A percentile compares a stretch with the other conserved stretches of the same genome.
phyloP scores from a whole-genome alignment of 2,329 filamentous ascomycete genomes.

The Pezicula neosporulosa region DNA sequence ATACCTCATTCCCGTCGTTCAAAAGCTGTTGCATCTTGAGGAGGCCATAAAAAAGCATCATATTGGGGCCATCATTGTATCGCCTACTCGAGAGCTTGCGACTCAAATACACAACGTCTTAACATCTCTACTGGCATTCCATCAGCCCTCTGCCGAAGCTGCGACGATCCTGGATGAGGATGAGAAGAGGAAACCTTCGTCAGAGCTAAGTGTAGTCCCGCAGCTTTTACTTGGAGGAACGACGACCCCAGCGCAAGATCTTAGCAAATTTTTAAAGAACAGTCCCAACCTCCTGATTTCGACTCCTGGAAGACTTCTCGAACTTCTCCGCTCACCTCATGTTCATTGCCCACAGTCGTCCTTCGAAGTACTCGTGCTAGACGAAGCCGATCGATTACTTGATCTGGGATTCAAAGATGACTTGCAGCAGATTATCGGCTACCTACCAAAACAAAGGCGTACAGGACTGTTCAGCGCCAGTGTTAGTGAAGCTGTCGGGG shows the following conservation, averaged over 20 bases:
- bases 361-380: slow-evolving; percentile 88
- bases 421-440: slow-evolving; percentile 77
- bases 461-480: slow-evolving; percentile 94
- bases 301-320: slow-evolving; percentile 85
- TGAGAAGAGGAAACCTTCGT: slow-evolving; percentile 44
- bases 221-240: slow-evolving; percentile 85
- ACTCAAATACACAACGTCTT: slow-evolving; percentile 86
- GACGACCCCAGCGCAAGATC: slow-evolving; percentile 78
- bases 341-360: slow-evolving; percentile 85
- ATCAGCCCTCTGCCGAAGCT: slow-evolving; percentile 70
- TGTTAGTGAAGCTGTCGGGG: slow-evolving; percentile 91
- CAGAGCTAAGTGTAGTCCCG: slow-evolving; percentile 63
- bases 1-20: slow-evolving; percentile 79
- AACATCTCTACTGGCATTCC: slow-evolving; percentile 74
- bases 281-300: slow-evolving; percentile 88
- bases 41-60: slow-evolving; percentile 87
- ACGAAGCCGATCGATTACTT: slow-evolving; percentile 89
- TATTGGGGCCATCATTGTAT: slow-evolving; percentile 85
- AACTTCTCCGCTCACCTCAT: slow-evolving; percentile 80
- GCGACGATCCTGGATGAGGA: slow-evolving; percentile 52
- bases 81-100: slow-evolving; percentile 89
- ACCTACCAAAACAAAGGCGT: slow-evolving; percentile 86
- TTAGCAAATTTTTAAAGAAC: slow-evolving; percentile 77
- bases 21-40: slow-evolving; percentile 75
- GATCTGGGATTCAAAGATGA: slow-evolving; percentile 94